Conservation (phyloP, 2,329 filamentous ascomycete genomes). For the Ascochyta koolunga region DNA sequence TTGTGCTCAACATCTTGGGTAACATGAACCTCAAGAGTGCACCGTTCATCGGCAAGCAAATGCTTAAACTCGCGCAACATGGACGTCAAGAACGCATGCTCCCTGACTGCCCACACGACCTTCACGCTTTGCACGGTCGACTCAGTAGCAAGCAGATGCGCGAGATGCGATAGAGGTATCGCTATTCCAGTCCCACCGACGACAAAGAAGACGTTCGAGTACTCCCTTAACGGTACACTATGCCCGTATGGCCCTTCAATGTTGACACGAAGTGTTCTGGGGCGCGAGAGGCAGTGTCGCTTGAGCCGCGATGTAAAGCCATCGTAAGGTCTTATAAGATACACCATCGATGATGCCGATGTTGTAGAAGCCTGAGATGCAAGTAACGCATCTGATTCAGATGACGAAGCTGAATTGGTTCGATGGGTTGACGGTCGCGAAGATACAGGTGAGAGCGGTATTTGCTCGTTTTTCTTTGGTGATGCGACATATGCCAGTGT, state of each 20-base stretch:
- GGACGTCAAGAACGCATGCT: conserved; percentile 35
- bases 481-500: conserved; percentile 32
- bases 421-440: conserved; percentile 15
- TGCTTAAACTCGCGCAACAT: conserved; percentile 31
- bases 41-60: conserved; percentile 31
- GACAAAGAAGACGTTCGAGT: conserved; percentile 46
- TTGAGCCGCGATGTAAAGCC: conserved; percentile 58
- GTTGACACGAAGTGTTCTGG: conserved; percentile 48
- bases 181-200: conserved; percentile 47
- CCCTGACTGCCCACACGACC: conserved; percentile 45
- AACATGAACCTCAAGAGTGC: conserved; percentile 35
- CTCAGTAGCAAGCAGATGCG: conserved; percentile 18
- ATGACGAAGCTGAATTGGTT: conserved; percentile 22
- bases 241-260: conserved; percentile 60
- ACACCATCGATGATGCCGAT: conserved; percentile 44
- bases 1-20: conserved; percentile 33
- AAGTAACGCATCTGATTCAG: conserved; percentile 41
- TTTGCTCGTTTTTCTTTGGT: not conserved
- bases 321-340: conserved; percentile 58
- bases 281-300: conserved; percentile 24
- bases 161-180: conserved; percentile 40
- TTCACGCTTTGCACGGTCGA: conserved; percentile 29
- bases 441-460: conserved; percentile 19
- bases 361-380: not conserved
- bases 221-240: conserved; percentile 49